These are phyloP conservation scores for Rhynchospora pubera DNA, from an alignment of 176 grass and related monocot species.

Conservation along the genomic window DNA sequence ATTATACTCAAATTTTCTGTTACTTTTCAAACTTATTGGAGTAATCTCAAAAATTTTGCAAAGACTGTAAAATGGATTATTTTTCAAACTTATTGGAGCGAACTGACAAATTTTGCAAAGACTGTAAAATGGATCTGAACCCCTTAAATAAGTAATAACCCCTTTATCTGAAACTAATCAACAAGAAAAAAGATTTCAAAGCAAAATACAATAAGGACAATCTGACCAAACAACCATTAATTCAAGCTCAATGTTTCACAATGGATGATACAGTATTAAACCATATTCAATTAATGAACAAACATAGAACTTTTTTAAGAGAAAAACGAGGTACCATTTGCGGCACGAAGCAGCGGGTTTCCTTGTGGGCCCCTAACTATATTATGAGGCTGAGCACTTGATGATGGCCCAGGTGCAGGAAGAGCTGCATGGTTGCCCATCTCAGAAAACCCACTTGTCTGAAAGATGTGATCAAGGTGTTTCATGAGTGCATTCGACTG, in stretches of 20 bases:
- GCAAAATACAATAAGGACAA: neutral
- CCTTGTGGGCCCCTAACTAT: slow-evolving; percentile 47
- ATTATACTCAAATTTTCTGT: neutral
- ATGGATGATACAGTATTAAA: neutral
- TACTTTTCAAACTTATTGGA: neutral
- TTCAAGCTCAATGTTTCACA: neutral
- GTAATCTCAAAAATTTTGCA: neutral
- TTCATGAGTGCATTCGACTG: slow-evolving; percentile 59
- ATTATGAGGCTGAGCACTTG: slow-evolving; percentile 50
- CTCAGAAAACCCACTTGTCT: slow-evolving; percentile 42
- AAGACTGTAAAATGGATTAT: neutral
- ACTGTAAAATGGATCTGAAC: neutral
- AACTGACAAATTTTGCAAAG: neutral
- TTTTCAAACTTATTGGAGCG: neutral
- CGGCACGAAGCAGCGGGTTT: slow-evolving; percentile 37
- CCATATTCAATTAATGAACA: neutral
- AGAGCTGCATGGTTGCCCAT: slow-evolving; percentile 37
- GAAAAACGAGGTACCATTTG: slow-evolving; percentile 41
- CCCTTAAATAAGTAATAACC: too few relatives aligned
- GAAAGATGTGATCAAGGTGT: slow-evolving; percentile 72
- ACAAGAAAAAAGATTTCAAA: neutral
- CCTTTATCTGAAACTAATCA: neutral
- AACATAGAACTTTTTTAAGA: neutral
- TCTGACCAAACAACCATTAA: neutral
- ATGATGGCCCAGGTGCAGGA: slow-evolving; percentile 19